These are phyloP conservation scores for Gaertneriomyces semiglobifer DNA, from an alignment of 192 early-diverging fungal genomes.

Conservation along the genomic window DNA sequence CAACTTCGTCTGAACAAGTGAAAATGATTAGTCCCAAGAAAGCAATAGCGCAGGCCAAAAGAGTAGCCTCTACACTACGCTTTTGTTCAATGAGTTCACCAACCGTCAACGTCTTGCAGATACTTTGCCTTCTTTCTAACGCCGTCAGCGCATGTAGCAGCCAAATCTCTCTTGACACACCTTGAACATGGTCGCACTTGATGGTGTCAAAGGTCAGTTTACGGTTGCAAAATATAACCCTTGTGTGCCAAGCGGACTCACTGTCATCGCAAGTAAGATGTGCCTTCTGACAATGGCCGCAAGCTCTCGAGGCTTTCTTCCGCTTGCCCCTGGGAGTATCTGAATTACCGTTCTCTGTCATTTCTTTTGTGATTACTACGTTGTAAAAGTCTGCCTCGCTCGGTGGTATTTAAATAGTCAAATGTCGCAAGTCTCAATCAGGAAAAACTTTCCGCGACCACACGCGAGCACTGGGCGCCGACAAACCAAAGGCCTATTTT, in stretches of 20 bases:
- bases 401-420: no score
- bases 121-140: slow-evolving; percentile 91
- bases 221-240: not conserved
- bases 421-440: no score
- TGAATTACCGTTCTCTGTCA: no score
- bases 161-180: slow-evolving; percentile 79
- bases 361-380: no score
- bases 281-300: slow-evolving; percentile 71
- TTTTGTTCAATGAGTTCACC: not conserved
- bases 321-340: slow-evolving; percentile 5
- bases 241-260: not conserved
- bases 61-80: no score
- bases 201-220: not conserved
- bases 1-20: no score
- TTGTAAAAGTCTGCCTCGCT: no score
- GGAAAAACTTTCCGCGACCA: no score
- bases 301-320: slow-evolving; percentile 57
- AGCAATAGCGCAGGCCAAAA: no score
- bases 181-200: slow-evolving; percentile 75
- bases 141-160: slow-evolving; percentile 74
- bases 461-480: no score
- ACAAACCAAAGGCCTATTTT: no score
- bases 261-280: slow-evolving; percentile 64
- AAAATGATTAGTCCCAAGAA: no score
- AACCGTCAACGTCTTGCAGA: slow-evolving; percentile 56